Evolutionary conservation across 2,329 filamentous ascomycete genomes (phyloP).

Genomic region (Xylaria hypoxylon): DNA sequence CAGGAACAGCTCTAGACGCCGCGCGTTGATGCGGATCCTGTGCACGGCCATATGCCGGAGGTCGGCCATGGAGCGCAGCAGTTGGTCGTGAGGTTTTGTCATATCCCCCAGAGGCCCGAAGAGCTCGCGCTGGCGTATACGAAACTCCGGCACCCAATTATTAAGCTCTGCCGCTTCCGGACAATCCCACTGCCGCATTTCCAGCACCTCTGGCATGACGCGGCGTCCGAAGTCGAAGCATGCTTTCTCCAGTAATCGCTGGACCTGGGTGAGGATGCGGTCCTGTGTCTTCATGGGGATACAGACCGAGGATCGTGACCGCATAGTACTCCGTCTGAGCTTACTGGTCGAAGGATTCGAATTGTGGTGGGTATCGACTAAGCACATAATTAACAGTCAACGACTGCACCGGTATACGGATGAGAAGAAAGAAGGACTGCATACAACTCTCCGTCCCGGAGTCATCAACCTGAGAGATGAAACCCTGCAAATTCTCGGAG

Average conservation of each 20-base stretch:
- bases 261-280: constrained; percentile 4
- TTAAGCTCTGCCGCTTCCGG: constrained; percentile 2
- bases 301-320: background rate
- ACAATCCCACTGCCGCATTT: background rate
- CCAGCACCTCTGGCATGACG: background rate
- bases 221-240: constrained; percentile 2
- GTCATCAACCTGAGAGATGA: background rate
- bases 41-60: background rate
- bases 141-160: background rate
- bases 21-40: background rate
- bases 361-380: background rate
- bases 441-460: constrained; percentile 2
- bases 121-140: background rate
- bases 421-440: background rate
- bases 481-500: background rate
- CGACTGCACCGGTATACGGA: background rate
- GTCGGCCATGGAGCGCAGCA: background rate
- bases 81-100: background rate
- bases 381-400: background rate
- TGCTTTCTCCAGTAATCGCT: background rate
- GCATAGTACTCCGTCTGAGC: background rate
- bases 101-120: background rate
- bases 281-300: background rate
- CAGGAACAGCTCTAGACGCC: background rate
- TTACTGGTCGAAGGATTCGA: background rate